phyloP scores from a whole-genome alignment of 768 basidiomycete species.

The Leccinum imitatum region DNA sequence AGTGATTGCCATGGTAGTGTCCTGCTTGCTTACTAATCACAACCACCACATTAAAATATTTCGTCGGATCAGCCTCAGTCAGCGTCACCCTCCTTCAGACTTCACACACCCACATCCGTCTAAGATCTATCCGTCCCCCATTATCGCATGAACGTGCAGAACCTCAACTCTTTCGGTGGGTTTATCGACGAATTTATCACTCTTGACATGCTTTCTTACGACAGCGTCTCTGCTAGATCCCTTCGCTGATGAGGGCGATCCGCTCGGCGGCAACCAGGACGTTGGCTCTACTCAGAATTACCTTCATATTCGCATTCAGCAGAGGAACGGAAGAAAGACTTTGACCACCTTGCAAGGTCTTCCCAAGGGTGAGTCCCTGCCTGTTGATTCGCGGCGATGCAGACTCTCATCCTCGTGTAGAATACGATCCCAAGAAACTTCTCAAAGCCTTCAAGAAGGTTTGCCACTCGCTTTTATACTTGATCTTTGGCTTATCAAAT shows the following conservation, averaged over 20 bases:
- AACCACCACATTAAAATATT: constrained; percentile 22
- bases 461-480: neutral
- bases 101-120: constrained; percentile 47
- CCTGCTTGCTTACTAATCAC: constrained; percentile 26
- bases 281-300: constrained; percentile 81
- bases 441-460: constrained; percentile 99
- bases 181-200: constrained; percentile 16
- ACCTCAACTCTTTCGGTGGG: constrained; percentile 77
- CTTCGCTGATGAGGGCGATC: constrained; percentile 93
- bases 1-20: constrained; percentile 2
- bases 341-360: constrained; percentile 96
- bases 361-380: constrained; percentile 64
- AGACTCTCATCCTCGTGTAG: constrained; percentile 41
- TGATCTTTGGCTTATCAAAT: constrained; percentile 8
- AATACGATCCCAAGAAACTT: constrained; percentile 97
- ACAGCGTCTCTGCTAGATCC: constrained; percentile 60
- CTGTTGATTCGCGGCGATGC: constrained; percentile 10
- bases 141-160: constrained; percentile 95
- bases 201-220: constrained; percentile 9
- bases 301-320: constrained; percentile 97
- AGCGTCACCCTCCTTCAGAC: constrained; percentile 20
- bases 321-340: constrained; percentile 98
- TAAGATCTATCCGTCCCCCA: constrained; percentile 41
- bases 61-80: constrained; percentile 10
- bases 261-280: constrained; percentile 69